Evolutionary conservation across 2,329 filamentous ascomycete genomes (phyloP).

Genomic region (Xylariaceae sp.): DNA sequence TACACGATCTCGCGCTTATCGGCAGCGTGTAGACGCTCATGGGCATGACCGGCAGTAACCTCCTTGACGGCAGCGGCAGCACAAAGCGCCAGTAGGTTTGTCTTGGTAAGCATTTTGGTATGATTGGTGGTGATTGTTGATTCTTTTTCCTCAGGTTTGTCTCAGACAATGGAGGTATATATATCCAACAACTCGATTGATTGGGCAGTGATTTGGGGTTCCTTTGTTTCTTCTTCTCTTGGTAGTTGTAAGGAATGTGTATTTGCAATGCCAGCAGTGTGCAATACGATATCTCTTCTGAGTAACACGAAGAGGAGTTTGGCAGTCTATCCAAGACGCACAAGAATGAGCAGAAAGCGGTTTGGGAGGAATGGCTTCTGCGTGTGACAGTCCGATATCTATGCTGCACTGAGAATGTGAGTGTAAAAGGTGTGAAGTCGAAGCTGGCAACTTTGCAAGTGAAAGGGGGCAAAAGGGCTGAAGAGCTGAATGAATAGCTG

Average conservation of each 20-base stretch:
- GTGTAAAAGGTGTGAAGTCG: conserved; percentile 17
- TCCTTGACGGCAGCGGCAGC: conserved; percentile 27
- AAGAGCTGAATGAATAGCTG: neutral
- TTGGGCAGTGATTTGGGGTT: conserved; percentile 2
- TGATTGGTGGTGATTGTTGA: no score
- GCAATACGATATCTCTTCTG: conserved; percentile 14
- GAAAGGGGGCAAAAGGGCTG: no score
- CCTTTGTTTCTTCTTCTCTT: conserved; percentile 16
- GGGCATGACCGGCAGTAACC: conserved; percentile 22
- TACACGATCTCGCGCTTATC: conserved; percentile 26
- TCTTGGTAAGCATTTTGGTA: conserved; percentile 29
- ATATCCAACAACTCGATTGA: neutral
- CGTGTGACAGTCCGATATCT: no score
- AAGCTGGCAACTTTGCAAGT: conserved; percentile 29
- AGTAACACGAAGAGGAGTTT: conserved; percentile 14
- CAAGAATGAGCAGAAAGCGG: conserved; percentile 23
- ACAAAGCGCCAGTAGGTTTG: conserved; percentile 28
- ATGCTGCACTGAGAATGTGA: conserved; percentile 2
- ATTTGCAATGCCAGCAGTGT: conserved; percentile 26
- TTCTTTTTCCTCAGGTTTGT: no score
- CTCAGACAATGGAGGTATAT: no score
- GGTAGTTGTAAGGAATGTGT: conserved; percentile 19
- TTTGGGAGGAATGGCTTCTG: no score
- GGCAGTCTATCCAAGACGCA: conserved; percentile 31
- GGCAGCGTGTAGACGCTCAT: conserved; percentile 27